phyloP scores from a whole-genome alignment of 495 filamentous ascomycete species.

The Apiosordaria backusii region DNA sequence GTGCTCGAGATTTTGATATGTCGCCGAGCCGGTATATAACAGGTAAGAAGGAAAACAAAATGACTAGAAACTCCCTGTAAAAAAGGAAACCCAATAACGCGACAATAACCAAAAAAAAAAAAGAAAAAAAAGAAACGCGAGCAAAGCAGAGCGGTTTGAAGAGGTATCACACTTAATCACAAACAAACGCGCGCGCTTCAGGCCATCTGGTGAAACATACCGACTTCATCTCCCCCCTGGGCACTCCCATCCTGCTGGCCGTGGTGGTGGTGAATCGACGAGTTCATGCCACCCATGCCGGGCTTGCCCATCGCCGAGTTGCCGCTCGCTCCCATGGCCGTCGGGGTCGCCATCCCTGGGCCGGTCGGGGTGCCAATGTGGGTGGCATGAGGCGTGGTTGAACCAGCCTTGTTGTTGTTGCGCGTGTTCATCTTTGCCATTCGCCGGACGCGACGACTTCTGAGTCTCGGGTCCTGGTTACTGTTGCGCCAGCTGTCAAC shows the following conservation, averaged over 20 bases:
- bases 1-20: constrained; percentile 25
- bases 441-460: constrained; percentile 84
- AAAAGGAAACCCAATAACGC: constrained; percentile 24
- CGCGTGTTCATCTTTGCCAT: constrained; percentile 93
- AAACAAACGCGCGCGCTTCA: constrained; percentile 44
- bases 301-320: constrained; percentile 52
- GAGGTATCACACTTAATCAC: constrained; percentile 53
- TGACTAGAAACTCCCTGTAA: constrained; percentile 25
- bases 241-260: constrained; percentile 66
- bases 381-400: constrained; percentile 40
- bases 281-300: constrained; percentile 59
- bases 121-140: constrained; percentile 22
- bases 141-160: constrained; percentile 25
- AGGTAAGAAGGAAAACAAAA: constrained; percentile 32
- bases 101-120: constrained; percentile 12
- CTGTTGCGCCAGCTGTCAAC: constrained; percentile 99
- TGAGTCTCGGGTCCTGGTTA: constrained; percentile 88
- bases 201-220: constrained; percentile 89
- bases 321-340: constrained; percentile 44
- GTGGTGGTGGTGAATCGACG: constrained; percentile 62
- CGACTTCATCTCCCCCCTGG: constrained; percentile 78
- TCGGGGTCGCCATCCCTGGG: constrained; percentile 51
- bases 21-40: constrained; percentile 48
- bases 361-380: constrained; percentile 52
- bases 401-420: constrained; percentile 51